These are phyloP conservation scores for Parmelia sp. DNA, from an alignment of 495 filamentous ascomycete species.

Conservation along the genomic window DNA sequence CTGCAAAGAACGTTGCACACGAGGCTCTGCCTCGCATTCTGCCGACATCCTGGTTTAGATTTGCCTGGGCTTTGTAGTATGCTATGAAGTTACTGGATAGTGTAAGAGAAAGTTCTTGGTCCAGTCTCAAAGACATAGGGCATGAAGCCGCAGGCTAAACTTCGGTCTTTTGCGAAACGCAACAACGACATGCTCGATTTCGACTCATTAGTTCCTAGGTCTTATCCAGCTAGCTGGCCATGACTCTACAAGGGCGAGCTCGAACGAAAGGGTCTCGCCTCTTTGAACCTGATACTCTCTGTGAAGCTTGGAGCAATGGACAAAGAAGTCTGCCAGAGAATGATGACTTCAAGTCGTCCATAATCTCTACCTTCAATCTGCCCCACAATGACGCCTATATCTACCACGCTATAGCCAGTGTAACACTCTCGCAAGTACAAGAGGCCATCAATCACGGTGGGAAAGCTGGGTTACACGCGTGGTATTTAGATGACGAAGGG, in stretches of 20 bases:
- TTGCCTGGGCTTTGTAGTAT: neutral
- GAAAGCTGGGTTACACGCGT: conserved; percentile 39
- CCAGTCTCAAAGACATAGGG: too few relatives aligned
- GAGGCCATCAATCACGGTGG: conserved; percentile 40
- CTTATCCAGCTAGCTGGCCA: too few relatives aligned
- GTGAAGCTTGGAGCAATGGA: conserved; percentile 31
- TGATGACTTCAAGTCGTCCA: conserved; percentile 44
- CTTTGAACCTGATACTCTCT: conserved; percentile 37
- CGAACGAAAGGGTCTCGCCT: conserved; percentile 27
- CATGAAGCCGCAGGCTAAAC: too few relatives aligned
- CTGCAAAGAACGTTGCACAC: neutral
- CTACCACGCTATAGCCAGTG: conserved; percentile 51
- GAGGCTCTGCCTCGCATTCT: neutral
- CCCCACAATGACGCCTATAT: conserved; percentile 44
- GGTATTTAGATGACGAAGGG: conserved; percentile 35
- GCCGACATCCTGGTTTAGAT: neutral
- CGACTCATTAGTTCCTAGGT: too few relatives aligned
- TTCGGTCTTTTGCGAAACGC: neutral
- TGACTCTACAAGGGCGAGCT: neutral
- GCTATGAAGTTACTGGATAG: neutral
- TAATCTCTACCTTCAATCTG: conserved; percentile 47
- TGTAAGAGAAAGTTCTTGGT: neutral
- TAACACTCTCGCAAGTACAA: conserved; percentile 49
- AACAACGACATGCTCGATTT: too few relatives aligned
- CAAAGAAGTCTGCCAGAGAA: conserved; percentile 26